Evolutionary conservation across 805 yeast genomes (phyloP), one percentile per base, ranked within the genome.

Genomic region (Candida alai): DNA sequence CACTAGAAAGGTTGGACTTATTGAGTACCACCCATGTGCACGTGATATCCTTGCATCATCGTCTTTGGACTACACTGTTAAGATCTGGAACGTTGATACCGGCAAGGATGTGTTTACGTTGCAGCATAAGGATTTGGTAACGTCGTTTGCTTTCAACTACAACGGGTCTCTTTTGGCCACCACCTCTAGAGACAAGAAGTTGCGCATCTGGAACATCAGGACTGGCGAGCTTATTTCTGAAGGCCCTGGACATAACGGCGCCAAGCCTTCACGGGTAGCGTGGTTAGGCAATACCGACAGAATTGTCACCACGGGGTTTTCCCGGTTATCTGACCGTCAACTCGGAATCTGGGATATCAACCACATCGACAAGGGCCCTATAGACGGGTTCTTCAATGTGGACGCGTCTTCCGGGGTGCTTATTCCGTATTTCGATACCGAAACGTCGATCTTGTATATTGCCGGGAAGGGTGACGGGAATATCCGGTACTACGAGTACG

Each of bases 401-500:
- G 98, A 94, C 55, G 76, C 94, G 16, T 82, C 95, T 4, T 84
- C 97, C 2, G 98, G 99, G 49, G 84, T 93, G 26, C 66, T 89
- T 58, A 84, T 93, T 75, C 98, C 98, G 19, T 76, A 84, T 50
- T 93, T 65, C 54, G 99, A 93, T 55, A 84, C 77, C 18, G 74
- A 84, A 22, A 88, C 84, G 28, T 76, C 80, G 36, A 76, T 89
- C 39, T 69, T 93, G 40, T 93, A 83, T 53, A 66, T 93, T 41
- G 97, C 95, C 20, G 99, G 98, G 48, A 90, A 93, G 60, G 97
- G 97, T 58, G 98, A 93, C 59, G 97, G 97, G 49, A 93, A 90
- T 58, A 86, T 93, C 51, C 84, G 96, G 52, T 90, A 90, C 63
- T 93, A 68, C 54, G 98, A 93, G 66, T 87, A 75, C 58, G 87